Conservation (phyloP, 805 yeast species). For the Ogataea methanolica region DNA sequence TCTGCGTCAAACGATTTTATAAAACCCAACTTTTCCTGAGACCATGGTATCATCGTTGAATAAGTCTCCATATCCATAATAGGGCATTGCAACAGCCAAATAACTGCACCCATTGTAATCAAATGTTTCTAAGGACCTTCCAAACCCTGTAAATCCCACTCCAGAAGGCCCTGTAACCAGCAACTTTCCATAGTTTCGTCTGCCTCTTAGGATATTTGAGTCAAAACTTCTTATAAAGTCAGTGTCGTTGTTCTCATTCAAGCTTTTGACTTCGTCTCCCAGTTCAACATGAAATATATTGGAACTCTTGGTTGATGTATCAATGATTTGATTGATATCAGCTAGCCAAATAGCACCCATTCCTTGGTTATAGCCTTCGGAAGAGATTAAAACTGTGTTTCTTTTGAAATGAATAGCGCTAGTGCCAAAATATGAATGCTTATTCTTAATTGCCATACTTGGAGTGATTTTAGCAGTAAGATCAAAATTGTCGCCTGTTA, state of each 20-base stretch:
- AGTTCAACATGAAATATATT: constrained; percentile 1
- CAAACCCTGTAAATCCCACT: constrained; percentile 41
- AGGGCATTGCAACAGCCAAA: constrained; percentile 35
- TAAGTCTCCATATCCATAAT: constrained; percentile 20
- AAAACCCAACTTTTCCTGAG: constrained; percentile 30
- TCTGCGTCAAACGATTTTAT: constrained; percentile 1
- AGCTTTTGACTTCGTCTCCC: background rate
- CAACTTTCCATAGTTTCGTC: constrained; percentile 6
- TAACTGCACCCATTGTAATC: constrained; percentile 11
- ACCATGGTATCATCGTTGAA: constrained; percentile 20
- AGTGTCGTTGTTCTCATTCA: background rate
- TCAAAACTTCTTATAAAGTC: background rate
- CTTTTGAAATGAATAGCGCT: constrained; percentile 5
- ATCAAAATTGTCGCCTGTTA: background rate
- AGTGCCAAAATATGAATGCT: constrained; percentile 19
- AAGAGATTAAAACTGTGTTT: constrained; percentile 31
- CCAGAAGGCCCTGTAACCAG: constrained; percentile 22
- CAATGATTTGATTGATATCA: constrained; percentile 15
- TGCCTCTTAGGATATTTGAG: background rate
- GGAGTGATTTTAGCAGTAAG: constrained; percentile 15
- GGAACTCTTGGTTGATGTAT: background rate
- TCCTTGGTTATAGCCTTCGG: constrained; percentile 31
- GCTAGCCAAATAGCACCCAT: constrained; percentile 45
- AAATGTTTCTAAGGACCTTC: constrained; percentile 31
- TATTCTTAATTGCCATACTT: background rate